Evolutionary conservation across 2,329 filamentous ascomycete species (phyloP), one percentile per base, ranked within the genome.

Genomic region (Sporothrix phasma): DNA sequence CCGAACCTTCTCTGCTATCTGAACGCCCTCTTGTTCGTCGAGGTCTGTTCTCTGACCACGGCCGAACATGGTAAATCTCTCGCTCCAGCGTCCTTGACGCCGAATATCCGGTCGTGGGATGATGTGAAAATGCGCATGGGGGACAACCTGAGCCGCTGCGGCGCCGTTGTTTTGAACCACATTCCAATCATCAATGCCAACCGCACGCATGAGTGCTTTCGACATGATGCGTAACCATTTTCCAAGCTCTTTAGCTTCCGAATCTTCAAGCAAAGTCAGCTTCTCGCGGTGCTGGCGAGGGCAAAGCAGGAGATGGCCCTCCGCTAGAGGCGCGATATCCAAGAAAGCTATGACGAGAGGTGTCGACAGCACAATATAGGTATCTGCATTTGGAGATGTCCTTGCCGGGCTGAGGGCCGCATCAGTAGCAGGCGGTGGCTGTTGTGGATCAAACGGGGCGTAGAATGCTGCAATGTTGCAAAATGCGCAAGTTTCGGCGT

Each of bases 141-240:
- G 88, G 1, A 97, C 92, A 17, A 96, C 91, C 77, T 97, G 93
- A 2, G 92, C 92, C 2, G 93, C 93, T 37, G 91, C 85, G 3
- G 87, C 87, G 17, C 93, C 91, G 70, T 97, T 97, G 74, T 97
- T 97, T 78, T 97, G 93, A 63, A 97, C 90, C 34, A 97, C 86
- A 75, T 99, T 99, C 88, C 93, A 97, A 76, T 97, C 92, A 60
- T 80, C 80, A 1, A 90, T 84, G 10, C 87, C 88, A 2, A 87
- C 89, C 0, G 86, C 84, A 61, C 79, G 80, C 37, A 85, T 82
- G 43, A 96, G 80, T 0, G 89, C 89, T 22, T 84, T 79, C 19
- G 88, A 89, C 2, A 97, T 78, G 3, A 93, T 75, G 39, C 90
- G 86, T 31, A 96, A 81, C 78, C 81, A 84, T 66, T 74, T 73